Evolutionary conservation across 257 asterid genomes (phyloP), one percentile per base, ranked within the genome.

Genomic region (Coffea eugenioides): DNA sequence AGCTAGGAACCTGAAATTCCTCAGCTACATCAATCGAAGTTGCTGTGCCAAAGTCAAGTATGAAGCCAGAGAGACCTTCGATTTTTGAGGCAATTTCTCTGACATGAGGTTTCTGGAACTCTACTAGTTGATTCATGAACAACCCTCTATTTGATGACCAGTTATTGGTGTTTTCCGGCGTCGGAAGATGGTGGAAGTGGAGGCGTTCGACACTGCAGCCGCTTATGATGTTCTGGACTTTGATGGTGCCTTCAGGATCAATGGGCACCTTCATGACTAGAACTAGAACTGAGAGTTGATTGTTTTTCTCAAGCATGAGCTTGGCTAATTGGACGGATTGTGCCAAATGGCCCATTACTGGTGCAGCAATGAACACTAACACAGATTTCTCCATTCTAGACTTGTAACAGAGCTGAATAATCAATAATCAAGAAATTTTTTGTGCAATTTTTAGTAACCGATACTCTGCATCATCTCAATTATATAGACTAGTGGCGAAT

Each of bases 11-110:
- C 0, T 71, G 46, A n/a, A 62, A 27, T 34, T 76, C 79, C 7
- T 76, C 79, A 64, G 79, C 79, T 23, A 76, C 13, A 8, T 76
- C 79, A 2, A 62, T 76, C 62, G 62, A 43, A 1, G 27, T 13
- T 61, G 71, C 45, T 31, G 7, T 59, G 0, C 4, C 3, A 18
- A 65, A 18, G 23, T 76, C 79, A 7, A 76, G 9, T 4, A 76
- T 62, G 79, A 76, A 6, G 62, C 72, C 79, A 1, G 59, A 45
- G 43, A 76, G 45, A 76, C 67, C 31, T 52, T 43, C 14, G 31
- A 76, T 76, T 23, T 14, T 15, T 8, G 69, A 59, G 27, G 64
- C 21, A 5, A 16, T 41, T 43, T 62, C 61, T 25, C 72, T 62
- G 27, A 76, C 71, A 16, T 62, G 31, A 2, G 61, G 16, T 9